phyloP scores from a whole-genome alignment of 73 alveolate genomes.

The Paramecium sexaurelia region DNA sequence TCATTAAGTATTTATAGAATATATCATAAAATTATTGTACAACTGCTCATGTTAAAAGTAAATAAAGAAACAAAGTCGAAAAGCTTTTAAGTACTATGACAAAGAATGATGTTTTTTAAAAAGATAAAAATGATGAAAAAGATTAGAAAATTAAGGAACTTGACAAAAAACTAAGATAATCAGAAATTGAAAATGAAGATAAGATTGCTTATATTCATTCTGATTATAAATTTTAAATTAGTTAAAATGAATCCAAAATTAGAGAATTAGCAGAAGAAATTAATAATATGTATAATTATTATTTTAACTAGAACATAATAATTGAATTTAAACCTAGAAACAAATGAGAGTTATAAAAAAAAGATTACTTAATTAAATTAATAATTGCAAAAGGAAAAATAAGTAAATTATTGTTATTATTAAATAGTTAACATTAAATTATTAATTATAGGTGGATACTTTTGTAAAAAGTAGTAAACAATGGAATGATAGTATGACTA shows the following conservation, averaged over 20 bases:
- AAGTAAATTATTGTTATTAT: neutral
- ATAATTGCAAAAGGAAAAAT: constrained; percentile 1
- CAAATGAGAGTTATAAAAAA: constrained; percentile 20
- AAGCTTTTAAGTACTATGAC: constrained; percentile 8
- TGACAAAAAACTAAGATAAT: neutral
- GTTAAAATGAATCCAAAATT: neutral
- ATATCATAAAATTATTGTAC: constrained; percentile 4
- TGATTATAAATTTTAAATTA: neutral
- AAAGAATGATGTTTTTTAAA: neutral
- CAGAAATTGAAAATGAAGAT: constrained; percentile 1
- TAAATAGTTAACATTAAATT: neutral
- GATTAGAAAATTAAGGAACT: neutral
- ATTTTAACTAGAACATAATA: neutral
- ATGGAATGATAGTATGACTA: constrained; percentile 17
- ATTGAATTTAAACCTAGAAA: neutral
- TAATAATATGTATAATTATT: neutral
- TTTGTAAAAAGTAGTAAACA: neutral
- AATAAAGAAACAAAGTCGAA: neutral
- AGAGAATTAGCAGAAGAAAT: constrained; percentile 19
- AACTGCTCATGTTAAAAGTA: constrained; percentile 15
- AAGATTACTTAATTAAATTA: constrained; percentile 3
- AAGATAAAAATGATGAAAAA: neutral
- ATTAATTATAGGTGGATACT: neutral
- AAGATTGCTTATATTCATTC: constrained; percentile 11
- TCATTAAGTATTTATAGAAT: neutral